A percentile compares a stretch with the other conserved stretches of the same genome.
Evolutionary conservation across 1,139 yeast genomes (phyloP).

Genomic region (Suhomyces wounanorum): DNA sequence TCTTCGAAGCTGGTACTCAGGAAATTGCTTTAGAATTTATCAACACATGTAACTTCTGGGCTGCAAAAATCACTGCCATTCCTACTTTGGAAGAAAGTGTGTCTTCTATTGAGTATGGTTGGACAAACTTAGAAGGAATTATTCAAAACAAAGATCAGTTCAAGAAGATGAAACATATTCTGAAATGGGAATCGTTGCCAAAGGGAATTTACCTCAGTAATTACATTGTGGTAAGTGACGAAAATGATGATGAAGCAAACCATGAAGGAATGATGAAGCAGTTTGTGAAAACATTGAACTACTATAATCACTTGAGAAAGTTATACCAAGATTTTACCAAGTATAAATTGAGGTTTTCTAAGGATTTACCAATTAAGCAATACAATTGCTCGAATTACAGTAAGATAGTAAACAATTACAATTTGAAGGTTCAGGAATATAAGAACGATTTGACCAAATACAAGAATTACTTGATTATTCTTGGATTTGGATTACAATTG

Average conservation of each 20-base stretch:
- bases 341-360: slow-evolving; percentile 34
- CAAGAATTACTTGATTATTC: slow-evolving; percentile 46
- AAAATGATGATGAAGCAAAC: slow-evolving; percentile 25
- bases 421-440: slow-evolving; percentile 43
- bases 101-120: slow-evolving; percentile 80
- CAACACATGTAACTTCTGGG: slow-evolving; percentile 87
- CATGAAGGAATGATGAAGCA: slow-evolving; percentile 51
- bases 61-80: slow-evolving; percentile 77
- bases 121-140: slow-evolving; percentile 56
- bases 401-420: slow-evolving; percentile 40
- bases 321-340: slow-evolving; percentile 39
- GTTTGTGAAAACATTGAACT: slow-evolving; percentile 45
- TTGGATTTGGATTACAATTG: slow-evolving; percentile 51
- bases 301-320: slow-evolving; percentile 44
- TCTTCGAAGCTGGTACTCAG: slow-evolving; percentile 62
- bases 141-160: slow-evolving; percentile 33
- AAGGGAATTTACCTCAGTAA: slow-evolving; percentile 46
- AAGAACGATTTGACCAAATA: slow-evolving; percentile 48
- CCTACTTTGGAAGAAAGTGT: slow-evolving; percentile 66
- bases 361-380: slow-evolving; percentile 30
- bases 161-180: slow-evolving; percentile 37
- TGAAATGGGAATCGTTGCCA: slow-evolving; percentile 46
- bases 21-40: slow-evolving; percentile 74
- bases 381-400: slow-evolving; percentile 38
- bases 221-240: slow-evolving; percentile 28